These are phyloP conservation scores for Aureobasidium pullulans DNA, from an alignment of 2,329 filamentous ascomycete species.

Conservation along the genomic window DNA sequence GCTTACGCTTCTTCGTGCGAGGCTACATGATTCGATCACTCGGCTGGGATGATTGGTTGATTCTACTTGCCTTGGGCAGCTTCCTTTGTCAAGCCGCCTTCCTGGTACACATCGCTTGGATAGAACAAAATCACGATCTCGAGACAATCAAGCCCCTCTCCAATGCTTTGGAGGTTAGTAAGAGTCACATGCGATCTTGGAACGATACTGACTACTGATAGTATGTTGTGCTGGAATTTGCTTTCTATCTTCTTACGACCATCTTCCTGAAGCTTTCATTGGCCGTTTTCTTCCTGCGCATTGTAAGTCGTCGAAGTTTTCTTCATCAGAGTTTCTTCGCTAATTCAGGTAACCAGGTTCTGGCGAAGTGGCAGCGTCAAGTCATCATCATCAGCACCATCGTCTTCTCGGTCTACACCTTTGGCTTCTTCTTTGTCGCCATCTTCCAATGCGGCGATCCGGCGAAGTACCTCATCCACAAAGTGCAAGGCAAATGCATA, in stretches of 20 bases:
- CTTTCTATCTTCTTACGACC: constrained; percentile 33
- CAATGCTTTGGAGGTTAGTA: neutral
- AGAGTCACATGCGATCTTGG: no score
- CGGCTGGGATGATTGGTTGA: constrained; percentile 37
- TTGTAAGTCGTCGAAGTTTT: constrained; percentile 22
- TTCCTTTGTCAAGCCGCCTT: constrained; percentile 24
- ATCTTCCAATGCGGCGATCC: constrained; percentile 29
- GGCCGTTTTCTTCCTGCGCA: constrained; percentile 38
- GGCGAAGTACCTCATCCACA: constrained; percentile 17
- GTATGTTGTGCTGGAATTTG: constrained; percentile 27
- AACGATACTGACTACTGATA: constrained; percentile 3
- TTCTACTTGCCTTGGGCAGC: constrained; percentile 33
- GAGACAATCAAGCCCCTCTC: neutral
- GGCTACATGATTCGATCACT: constrained; percentile 32
- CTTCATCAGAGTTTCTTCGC: neutral
- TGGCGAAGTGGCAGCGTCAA: constrained; percentile 30
- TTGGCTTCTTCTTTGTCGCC: constrained; percentile 27
- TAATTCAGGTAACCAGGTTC: neutral
- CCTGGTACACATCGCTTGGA: constrained; percentile 16
- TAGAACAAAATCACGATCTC: neutral
- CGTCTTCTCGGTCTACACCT: constrained; percentile 26
- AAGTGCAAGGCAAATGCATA: constrained; percentile 17
- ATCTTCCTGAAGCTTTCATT: constrained; percentile 39
- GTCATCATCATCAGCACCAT: constrained; percentile 23
- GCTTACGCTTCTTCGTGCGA: constrained; percentile 34